Base-by-base conservation (phyloP, 2,329 filamentous ascomycete genomes). In the Fusarium foetens region DNA sequence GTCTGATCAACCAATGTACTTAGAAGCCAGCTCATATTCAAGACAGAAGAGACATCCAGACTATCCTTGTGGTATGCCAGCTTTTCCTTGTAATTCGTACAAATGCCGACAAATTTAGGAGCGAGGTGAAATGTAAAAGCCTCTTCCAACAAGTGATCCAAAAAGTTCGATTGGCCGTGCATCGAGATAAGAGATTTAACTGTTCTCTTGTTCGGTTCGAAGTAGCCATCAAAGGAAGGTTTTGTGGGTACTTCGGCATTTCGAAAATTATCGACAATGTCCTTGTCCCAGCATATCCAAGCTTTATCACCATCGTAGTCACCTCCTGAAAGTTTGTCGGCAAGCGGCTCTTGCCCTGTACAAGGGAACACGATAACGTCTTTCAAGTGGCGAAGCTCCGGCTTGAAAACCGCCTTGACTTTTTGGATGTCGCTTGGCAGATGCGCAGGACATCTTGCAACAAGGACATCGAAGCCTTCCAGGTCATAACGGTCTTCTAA, bases 341-440 rank as follows among this genome's bases (percentile, higher is more conserved):
- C 93, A 0, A 94, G 84, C 0, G 92, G 88, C 5, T 80, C 81
- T 27, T 85, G 75, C 0, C 92, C 92, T 66, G 86, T 87, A 0
- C 83, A 84, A 0, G 93, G 85, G 73, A 98, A 97, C 0, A 97
- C 86, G 13, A 95, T 85, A 3, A 97, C 90, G 75, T 98, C 91
- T 68, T 92, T 92, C 1, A 97, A 81, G 6, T 89, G 87, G 6
- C 90, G 87, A 0, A 95, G 83, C 58, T 90, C 85, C 0, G 85
- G 84, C 31, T 83, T 85, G 69, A 86, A 88, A 0, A 90, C 88
- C 0, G 84, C 87, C 41, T 81, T 84, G 7, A 91, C 90, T 62
- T 87, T 91, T 75, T 94, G 92, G 0, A 95, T 89, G 69, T 95
- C 92, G 36, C 89, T 92, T 0, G 85, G 83, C 36, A 90, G 88